phyloP scores from a whole-genome alignment of 2,329 filamentous ascomycete genomes.

The Neofusicoccum cordaticola region DNA sequence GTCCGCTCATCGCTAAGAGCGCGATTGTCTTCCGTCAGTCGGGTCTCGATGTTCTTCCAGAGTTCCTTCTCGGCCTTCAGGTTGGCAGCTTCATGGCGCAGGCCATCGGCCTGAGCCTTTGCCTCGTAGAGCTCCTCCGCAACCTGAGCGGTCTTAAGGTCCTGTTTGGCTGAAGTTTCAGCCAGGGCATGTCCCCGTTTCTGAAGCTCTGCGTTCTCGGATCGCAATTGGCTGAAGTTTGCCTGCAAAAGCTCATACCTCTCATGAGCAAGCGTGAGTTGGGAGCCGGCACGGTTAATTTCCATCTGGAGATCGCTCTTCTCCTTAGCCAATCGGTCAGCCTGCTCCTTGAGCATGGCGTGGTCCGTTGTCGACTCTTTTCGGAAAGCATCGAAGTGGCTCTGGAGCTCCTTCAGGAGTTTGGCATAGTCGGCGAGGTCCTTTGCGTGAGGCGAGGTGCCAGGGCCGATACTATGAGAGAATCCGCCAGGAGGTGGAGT shows the following conservation, averaged over 20 bases:
- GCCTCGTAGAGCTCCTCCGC: constrained; percentile 90
- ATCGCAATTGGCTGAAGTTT: constrained; percentile 80
- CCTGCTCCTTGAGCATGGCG: constrained; percentile 77
- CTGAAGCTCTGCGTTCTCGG: constrained; percentile 81
- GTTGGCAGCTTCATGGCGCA: constrained; percentile 87
- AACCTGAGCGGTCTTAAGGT: constrained; percentile 84
- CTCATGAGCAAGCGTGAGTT: constrained; percentile 76
- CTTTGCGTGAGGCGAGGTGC: constrained; percentile 46
- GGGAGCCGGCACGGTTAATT: constrained; percentile 73
- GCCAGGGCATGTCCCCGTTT: constrained; percentile 74
- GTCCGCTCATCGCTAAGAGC: constrained; percentile 78
- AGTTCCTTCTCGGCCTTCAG: constrained; percentile 92
- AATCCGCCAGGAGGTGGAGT: constrained; percentile 43
- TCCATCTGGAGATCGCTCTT: constrained; percentile 81
- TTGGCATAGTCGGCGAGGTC: constrained; percentile 70
- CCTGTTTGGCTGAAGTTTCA: constrained; percentile 83
- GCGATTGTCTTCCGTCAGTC: constrained; percentile 86
- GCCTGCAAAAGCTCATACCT: constrained; percentile 85
- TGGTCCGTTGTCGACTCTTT: constrained; percentile 81
- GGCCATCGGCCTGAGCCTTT: constrained; percentile 75
- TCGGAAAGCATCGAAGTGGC: constrained; percentile 84
- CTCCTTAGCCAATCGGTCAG: constrained; percentile 75
- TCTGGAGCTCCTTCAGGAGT: constrained; percentile 81
- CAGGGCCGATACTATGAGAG: constrained; percentile 29
- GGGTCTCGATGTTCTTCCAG: constrained; percentile 89